Evolutionary conservation across 495 filamentous ascomycete species (phyloP).

Genomic region (Neurospora africana): DNA sequence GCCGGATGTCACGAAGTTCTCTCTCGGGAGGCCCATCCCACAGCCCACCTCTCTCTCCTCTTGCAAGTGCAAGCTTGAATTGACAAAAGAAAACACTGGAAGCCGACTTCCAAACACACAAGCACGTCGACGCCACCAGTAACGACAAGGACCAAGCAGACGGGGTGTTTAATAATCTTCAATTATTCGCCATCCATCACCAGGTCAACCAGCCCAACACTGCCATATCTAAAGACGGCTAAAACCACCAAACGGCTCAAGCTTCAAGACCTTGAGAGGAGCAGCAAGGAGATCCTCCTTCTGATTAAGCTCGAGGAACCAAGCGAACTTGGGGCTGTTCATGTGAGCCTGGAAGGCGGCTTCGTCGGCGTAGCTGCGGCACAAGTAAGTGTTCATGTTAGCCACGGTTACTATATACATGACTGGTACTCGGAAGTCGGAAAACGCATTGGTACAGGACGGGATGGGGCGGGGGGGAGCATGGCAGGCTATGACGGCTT

Average conservation of each 20-base stretch:
- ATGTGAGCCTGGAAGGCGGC: constrained; percentile 14
- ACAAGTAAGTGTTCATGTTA: neutral
- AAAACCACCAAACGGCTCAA: constrained; percentile 9
- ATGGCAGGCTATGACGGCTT: neutral
- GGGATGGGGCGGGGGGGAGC: neutral
- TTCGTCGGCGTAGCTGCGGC: constrained; percentile 13
- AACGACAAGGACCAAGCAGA: neutral
- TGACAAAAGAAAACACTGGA: neutral
- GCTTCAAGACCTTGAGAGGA: constrained; percentile 8
- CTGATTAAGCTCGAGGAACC: constrained; percentile 5
- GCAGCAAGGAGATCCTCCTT: constrained; percentile 12
- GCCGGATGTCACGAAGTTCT: neutral
- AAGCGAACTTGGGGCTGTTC: constrained; percentile 8
- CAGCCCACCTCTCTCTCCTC: neutral
- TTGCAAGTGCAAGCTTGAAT: neutral
- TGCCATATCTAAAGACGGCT: neutral
- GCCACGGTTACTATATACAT: neutral
- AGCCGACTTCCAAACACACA: neutral
- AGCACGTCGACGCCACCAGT: neutral
- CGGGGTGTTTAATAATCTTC: neutral
- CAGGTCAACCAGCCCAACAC: neutral
- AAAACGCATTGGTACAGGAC: neutral
- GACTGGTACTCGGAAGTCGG: too few relatives aligned
- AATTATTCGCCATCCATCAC: neutral
- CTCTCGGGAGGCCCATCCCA: neutral